phyloP scores from a whole-genome alignment of 163 green algal species.

The Scenedesmus sp. region DNA sequence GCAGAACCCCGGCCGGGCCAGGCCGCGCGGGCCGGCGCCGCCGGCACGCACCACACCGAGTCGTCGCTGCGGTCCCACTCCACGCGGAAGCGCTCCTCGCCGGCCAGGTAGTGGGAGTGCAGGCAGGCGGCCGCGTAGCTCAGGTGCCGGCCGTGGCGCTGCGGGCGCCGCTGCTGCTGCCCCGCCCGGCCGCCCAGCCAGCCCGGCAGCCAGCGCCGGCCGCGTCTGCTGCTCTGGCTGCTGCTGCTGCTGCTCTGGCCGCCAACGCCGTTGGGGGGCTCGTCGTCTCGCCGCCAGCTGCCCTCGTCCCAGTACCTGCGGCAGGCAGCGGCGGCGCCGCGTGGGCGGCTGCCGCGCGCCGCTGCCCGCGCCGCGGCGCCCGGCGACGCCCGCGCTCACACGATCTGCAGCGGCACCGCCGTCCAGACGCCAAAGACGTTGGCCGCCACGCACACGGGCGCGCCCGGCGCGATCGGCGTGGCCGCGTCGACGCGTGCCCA shows the following conservation, averaged over 20 bases:
- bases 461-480: conserved; percentile 45
- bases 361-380: not conserved
- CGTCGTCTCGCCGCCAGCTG: too few relatives aligned
- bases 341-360: too few relatives aligned
- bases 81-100: conserved; percentile 86
- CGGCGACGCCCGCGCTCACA: conserved; percentile 24
- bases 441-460: conserved; percentile 58
- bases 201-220: too few relatives aligned
- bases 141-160: not conserved
- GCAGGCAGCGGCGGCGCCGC: too few relatives aligned
- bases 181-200: not conserved
- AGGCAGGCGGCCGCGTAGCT: conserved; percentile 71
- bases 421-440: conserved; percentile 48
- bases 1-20: too few relatives aligned
- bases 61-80: conserved; percentile 76
- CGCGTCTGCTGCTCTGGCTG: too few relatives aligned
- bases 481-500: conserved; percentile 62
- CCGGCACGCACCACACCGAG: conserved; percentile 63
- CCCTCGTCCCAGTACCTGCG: too few relatives aligned
- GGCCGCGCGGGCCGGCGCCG: too few relatives aligned
- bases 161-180: not conserved
- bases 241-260: too few relatives aligned
- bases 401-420: conserved; percentile 39
- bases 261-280: too few relatives aligned
- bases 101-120: conserved; percentile 76